A percentile compares a stretch with the other conserved stretches of the same genome.
Conservation (phyloP, 768 basidiomycete genomes). For the Boletus bicolor region DNA sequence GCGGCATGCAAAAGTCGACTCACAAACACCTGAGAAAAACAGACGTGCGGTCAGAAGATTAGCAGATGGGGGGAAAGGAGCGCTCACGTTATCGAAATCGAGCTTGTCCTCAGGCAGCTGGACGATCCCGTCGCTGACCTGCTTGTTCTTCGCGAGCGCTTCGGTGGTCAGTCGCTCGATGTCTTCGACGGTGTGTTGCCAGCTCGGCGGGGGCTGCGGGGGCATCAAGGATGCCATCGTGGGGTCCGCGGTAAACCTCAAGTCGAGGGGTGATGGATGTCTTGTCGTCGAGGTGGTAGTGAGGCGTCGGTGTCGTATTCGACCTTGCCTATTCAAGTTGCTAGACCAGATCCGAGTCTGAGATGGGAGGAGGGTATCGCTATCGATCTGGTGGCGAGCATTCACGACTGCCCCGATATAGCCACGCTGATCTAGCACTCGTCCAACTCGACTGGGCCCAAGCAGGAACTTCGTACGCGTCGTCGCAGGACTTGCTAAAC, state of each 20-base stretch:
- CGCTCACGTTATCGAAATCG: constrained; percentile 63
- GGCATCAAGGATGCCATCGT: constrained; percentile 52
- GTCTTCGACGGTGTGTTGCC: constrained; percentile 68
- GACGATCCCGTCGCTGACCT: constrained; percentile 58
- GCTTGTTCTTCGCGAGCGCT: constrained; percentile 55
- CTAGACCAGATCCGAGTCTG: background rate
- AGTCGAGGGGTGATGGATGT: background rate
- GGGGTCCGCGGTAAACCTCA: constrained; percentile 4
- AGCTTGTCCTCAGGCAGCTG: constrained; percentile 55
- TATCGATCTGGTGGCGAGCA: background rate
- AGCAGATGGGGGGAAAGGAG: background rate
- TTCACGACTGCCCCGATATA: constrained; percentile 15
- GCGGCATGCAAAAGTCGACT: constrained; percentile 29
- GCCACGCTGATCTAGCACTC: constrained; percentile 2
- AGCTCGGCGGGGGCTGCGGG: constrained; percentile 63
- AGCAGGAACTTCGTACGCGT: background rate
- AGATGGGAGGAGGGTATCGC: background rate
- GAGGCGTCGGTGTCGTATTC: constrained; percentile 5
- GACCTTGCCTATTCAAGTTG: background rate
- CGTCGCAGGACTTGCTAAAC: background rate
- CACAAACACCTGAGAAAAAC: constrained; percentile 65
- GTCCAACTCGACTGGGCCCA: background rate
- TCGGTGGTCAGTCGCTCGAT: constrained; percentile 57
- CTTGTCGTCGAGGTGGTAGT: constrained; percentile 5
- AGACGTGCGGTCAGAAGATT: background rate